Percentiles rank a stretch among this genome's conserved stretches.
Conservation (phyloP, 2,329 filamentous ascomycete genomes). For the Didymella exigua region DNA sequence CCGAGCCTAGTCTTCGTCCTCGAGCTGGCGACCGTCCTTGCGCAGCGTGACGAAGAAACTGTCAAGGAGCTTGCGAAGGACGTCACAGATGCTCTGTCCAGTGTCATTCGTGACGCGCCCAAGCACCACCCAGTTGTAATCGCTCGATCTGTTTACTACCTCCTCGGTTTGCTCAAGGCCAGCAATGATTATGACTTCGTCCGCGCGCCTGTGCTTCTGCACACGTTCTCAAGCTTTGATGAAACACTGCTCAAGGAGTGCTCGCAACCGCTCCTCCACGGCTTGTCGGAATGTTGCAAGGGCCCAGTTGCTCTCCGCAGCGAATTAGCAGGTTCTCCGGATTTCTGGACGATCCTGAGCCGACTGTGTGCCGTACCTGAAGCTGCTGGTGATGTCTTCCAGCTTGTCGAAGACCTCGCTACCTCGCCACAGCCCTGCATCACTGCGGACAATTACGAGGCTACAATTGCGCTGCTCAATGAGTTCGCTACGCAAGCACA, state of each 20-base stretch:
- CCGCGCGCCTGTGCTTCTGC: conserved; percentile 87
- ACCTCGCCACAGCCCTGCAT: conserved; percentile 78
- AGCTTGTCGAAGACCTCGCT: conserved; percentile 78
- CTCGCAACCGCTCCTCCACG: conserved; percentile 76
- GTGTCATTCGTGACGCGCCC: conserved; percentile 76
- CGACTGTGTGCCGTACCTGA: conserved; percentile 72
- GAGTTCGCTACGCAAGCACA: conserved; percentile 86
- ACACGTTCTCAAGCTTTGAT: conserved; percentile 87
- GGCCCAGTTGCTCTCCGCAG: conserved; percentile 79
- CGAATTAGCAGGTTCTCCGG: conserved; percentile 93
- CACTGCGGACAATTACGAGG: conserved; percentile 94
- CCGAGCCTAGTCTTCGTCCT: conserved; percentile 88
- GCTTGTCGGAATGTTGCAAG: conserved; percentile 79
- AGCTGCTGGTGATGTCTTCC: conserved; percentile 79
- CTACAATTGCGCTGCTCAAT: conserved; percentile 81
- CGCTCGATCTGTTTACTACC: conserved; percentile 83
- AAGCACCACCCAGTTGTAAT: conserved; percentile 83
- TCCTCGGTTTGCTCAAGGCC: conserved; percentile 78
- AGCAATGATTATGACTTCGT: conserved; percentile 93
- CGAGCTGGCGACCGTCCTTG: conserved; percentile 83
- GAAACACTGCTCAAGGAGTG: conserved; percentile 77
- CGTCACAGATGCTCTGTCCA: conserved; percentile 80
- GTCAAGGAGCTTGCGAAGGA: conserved; percentile 75
- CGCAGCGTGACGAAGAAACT: conserved; percentile 75
- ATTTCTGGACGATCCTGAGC: conserved; percentile 93